Base-by-base conservation (phyloP, 1,284 basidiomycete genomes). In the Mycena citricolor region DNA sequence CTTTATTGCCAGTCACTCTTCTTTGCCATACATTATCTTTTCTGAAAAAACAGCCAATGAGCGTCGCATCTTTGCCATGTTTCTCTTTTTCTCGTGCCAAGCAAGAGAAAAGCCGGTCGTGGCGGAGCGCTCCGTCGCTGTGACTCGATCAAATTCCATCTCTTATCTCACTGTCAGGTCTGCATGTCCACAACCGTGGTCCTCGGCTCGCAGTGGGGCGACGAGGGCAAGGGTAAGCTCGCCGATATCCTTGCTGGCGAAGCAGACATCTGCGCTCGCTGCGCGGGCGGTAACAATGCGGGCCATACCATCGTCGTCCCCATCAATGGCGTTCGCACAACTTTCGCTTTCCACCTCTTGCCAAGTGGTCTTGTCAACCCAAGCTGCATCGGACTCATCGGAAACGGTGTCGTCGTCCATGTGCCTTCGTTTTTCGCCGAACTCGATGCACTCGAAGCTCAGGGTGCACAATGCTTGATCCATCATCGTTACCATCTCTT, bases 241-340 rank as follows among this genome's bases (percentile, higher is more conserved):
- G 93, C 94, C 51, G 92, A 99, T 67, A 86, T 97, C 62, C 76
- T 97, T 56, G 79, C 91, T 34, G 89, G 86, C 16, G 81, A 95
- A 42, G 80, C 83, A 57, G 95, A 99, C 65, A 69, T 99, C 61
- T 98, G 94, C 61, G 95, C 94, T 25, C 82, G 95, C 35, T 98
- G 94, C 66, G 95, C 95, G 5, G 95, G 95, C 21, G 97, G 95
- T 14, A 98, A 98, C 74, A 99, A 99, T 64, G 95, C 95, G 31
- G 97, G 95, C 5, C 95, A 99, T 69, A 99, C 97, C 24, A 97
- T 99, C 65, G 89, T 99, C 54, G 91, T 87, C 28, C 85, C 89
- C 34, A 73, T 78, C 55, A 82, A 79, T 63, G 82, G 71, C 46
- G 66, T 83, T 52, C 81, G 82, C 65, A 92, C 81, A 57, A 94